Evolutionary conservation across 495 filamentous ascomycete genomes (phyloP), one percentile per base, ranked within the genome.

Genomic region (Penicillium desertorum): DNA sequence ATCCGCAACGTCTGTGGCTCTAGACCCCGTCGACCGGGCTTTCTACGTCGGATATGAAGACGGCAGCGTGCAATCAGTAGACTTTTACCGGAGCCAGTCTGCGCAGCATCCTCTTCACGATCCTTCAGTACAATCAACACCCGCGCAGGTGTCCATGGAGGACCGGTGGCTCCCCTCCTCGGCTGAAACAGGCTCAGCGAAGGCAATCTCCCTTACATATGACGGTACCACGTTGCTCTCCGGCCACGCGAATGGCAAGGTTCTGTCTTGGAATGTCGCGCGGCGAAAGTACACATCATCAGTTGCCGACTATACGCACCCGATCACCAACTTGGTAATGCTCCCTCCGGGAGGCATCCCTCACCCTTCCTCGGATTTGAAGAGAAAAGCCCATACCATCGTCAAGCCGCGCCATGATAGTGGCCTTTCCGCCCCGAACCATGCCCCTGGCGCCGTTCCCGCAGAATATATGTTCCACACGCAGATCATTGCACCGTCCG

Each of bases 21-120:
- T 98, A 5, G 94, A 98, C 67, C 89, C 93, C 2, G 88, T 86
- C 45, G 87, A 94, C 52, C 82, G 94, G 39, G 91, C 87, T 11
- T 81, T 90, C 57, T 97, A 89, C 66, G 84, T 85, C 23, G 89
- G 90, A 10, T 89, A 91, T 59, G 89, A 90, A 57, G 89, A 96
- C 65, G 88, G 92, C 5, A 88, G 85, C 20, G 74, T 96, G 17
- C 92, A 93, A 65, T 77, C 87, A n/a, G 71, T 94, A 29, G 86
- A 92, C 61, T 83, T 97, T 59, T 89, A 89, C 54, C 80, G 82
- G 22, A 78, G 77, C 57, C 71, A 79, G 5, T 79, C 78, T 34
- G 45, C 69, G 0, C 71, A 77, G 25, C 76, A 83, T 47, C 68
- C 76, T 37, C 76, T 90, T 11, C 70, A 86, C 54, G 83, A 89